Base-by-base conservation (phyloP, 2,329 filamentous ascomycete genomes). In the Colletotrichum chlorophyti region DNA sequence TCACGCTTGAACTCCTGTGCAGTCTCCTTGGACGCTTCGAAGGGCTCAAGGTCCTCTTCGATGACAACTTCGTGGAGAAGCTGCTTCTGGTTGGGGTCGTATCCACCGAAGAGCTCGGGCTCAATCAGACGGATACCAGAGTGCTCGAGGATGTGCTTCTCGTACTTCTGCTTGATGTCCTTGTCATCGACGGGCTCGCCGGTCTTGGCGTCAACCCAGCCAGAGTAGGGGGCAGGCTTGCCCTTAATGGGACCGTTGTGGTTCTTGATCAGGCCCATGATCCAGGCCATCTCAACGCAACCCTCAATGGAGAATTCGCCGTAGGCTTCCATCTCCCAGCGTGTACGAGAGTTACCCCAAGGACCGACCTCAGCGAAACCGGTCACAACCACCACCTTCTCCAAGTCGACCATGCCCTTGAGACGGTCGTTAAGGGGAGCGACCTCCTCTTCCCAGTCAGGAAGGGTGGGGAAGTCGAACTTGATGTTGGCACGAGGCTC, bases 261-360 rank as follows among this genome's bases (percentile, higher is more conserved):
- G 76, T 99, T 96, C 83, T 94, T 97, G 81, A 99, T 98, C 60
- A 98, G 87, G 70, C 95, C 95, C 94, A 98, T 99, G 75, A 99
- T 92, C 95, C 95, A 99, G 27, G 95, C 93, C 95, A 99, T 99
- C 77, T 99, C 95, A 60, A 99, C 90, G 69, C 95, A 98, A 26
- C 95, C 95, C 76, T 99, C 96, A 12, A 99, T 86, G 8, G 95
- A 98, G 80, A 99, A 99, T 70, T 97, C 86, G 71, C 95, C 95
- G 65, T 93, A 88, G 1, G 95, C 93, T 75, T 99, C 95, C 94
- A 99, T 99, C 80, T 99, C 95, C 95, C 95, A 99, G 62, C 95
- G 88, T 41, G 95, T 99, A 69, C 95, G 88, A 3, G 95, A 94
- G 81, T 98, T 99, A 81, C 95, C 95, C 96, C 95, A 99, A 7